These are phyloP conservation scores for Epichloe gansuensis DNA, from an alignment of 2,329 filamentous ascomycete species.

Conservation along the genomic window DNA sequence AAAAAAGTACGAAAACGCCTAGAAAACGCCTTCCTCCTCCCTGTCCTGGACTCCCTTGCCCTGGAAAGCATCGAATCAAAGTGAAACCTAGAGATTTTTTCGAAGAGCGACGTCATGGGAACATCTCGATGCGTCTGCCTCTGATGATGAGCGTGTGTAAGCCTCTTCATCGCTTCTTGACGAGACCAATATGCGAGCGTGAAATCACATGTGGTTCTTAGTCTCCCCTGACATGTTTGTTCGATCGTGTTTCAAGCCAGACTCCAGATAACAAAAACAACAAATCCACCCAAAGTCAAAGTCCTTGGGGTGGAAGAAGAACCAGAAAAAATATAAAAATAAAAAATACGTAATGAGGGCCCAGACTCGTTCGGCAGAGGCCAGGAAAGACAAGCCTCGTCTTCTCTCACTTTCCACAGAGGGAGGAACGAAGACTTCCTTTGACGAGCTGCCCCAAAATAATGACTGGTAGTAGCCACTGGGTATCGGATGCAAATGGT, in stretches of 20 bases:
- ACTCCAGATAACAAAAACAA: conserved; percentile 1
- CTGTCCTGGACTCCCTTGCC: not conserved
- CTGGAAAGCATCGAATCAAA: not conserved
- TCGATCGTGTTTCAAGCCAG: too few relatives aligned
- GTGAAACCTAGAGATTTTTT: not conserved
- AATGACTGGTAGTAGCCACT: conserved; percentile 1
- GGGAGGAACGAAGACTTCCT: not conserved
- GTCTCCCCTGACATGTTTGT: too few relatives aligned
- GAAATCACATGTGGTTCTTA: too few relatives aligned
- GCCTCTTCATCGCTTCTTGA: too few relatives aligned
- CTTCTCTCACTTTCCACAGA: not conserved
- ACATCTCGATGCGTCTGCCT: not conserved
- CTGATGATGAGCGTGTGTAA: too few relatives aligned
- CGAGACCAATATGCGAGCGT: too few relatives aligned
- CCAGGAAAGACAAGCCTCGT: not conserved
- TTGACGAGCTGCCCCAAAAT: not conserved
- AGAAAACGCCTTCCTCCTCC: conserved; percentile 1
- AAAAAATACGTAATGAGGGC: not conserved
- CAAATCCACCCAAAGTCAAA: not conserved
- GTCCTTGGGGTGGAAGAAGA: not conserved
- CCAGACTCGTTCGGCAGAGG: not conserved
- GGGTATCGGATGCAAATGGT: conserved; percentile 1
- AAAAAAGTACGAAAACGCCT: not conserved
- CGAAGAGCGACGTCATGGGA: not conserved
- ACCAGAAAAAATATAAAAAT: not conserved